Base-by-base conservation (phyloP, 805 yeast species). In the Clavispora phyllophila region DNA sequence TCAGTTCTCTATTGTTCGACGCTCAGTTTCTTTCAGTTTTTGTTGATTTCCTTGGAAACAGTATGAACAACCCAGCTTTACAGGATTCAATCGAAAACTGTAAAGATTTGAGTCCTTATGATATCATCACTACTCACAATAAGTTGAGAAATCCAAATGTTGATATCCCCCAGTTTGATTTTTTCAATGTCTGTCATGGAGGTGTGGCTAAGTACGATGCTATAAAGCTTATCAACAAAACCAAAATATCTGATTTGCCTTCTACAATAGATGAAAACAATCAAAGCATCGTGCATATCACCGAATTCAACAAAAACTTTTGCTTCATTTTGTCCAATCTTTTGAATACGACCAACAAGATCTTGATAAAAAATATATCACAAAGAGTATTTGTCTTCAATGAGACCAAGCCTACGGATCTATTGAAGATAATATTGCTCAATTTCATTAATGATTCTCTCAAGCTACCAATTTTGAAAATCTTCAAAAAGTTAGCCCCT, bases 401-500 rank as follows among this genome's bases (percentile, higher is more conserved):
- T 43, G 87, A 81, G 40, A 72, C 64, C 50, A 82, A 78, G 46
- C 84, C 90, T 1, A 74, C 87, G 0, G 84, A 79, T 15, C 61
- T 76, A 4, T 68, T 84, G 45, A 76, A 84, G 50, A 73, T 77
- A 52, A 62, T 76, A 27, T 62, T 86, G 5, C 66, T 76, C 4
- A 71, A 88, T 35, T 82, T 80, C 57, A 62, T 63, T 25, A 87
- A 86, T 54, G 57, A 67, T 19, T 73, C 74, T 9, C 61, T 88
- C 19, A 82, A 85, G 64, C 69, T 69, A 39, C 90, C 95, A 1
- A 79, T 86, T 3, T 66, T 90, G 53, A 82, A 81, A 55, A 75
- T 86, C 1, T 68, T 90, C 46, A 89, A 87, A 59, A 81, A 85
- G 48, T 73, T 89, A 39, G 81, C 89, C 1, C 96, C 97, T 0